Percentiles rank a stretch among this genome's conserved stretches.
phyloP scores from a whole-genome alignment of 805 yeast genomes.

The Barnettozyma siamensis region DNA sequence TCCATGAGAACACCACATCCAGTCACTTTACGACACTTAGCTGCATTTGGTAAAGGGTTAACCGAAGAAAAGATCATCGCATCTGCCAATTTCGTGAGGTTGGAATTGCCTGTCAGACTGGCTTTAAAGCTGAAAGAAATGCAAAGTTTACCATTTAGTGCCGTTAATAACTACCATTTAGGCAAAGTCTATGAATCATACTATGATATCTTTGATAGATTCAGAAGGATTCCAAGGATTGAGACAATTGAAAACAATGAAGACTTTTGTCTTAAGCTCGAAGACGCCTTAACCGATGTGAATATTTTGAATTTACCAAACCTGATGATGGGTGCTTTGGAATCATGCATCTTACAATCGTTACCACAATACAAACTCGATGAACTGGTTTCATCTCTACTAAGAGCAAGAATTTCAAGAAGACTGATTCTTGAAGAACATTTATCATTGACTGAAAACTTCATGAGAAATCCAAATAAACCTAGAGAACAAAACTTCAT shows the following conservation, averaged over 20 bases:
- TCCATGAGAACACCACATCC: conserved; percentile 73
- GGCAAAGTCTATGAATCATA: conserved; percentile 86
- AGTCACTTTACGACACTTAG: conserved; percentile 82
- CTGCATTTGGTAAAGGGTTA: conserved; percentile 78
- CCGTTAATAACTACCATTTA: conserved; percentile 79
- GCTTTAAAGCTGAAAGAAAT: conserved; percentile 75
- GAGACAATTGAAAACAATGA: conserved; percentile 69
- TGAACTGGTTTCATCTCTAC: conserved; percentile 64
- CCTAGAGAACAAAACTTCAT: conserved; percentile 39
- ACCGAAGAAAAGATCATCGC: conserved; percentile 71
- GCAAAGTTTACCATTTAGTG: conserved; percentile 77
- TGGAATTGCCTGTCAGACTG: conserved; percentile 78
- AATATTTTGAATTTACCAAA: conserved; percentile 83
- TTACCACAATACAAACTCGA: conserved; percentile 65
- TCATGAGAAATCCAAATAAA: conserved; percentile 41
- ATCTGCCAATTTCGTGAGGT: conserved; percentile 83
- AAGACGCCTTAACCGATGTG: conserved; percentile 60
- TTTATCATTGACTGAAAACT: conserved; percentile 66
- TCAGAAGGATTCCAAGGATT: conserved; percentile 68
- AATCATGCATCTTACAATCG: conserved; percentile 54
- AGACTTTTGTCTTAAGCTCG: conserved; percentile 58
- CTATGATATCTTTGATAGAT: conserved; percentile 79
- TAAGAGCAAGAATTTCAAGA: conserved; percentile 83
- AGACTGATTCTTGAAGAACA: conserved; percentile 91
- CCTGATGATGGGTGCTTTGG: conserved; percentile 88